Evolutionary conservation across 2,329 filamentous ascomycete genomes (phyloP), one percentile per base, ranked within the genome.

Genomic region (Zasmidium citrigriseum): DNA sequence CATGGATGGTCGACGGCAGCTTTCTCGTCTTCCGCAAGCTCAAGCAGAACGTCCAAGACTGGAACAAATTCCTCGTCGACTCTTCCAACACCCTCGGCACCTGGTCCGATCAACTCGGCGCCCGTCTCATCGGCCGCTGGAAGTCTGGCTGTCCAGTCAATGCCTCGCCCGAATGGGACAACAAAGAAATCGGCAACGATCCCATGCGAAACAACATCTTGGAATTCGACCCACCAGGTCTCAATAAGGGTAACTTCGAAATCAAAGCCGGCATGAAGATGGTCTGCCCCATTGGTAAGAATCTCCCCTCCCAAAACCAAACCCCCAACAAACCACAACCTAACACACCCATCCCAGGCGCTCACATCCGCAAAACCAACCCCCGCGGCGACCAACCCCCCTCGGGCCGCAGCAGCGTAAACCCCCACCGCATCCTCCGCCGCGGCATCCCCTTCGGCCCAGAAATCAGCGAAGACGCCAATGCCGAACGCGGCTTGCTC

Each of bases 311-410:
- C 18, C 27, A 29, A 29, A 7, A n/a, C 5, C 18, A 4, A 11
- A n/a, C 34, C 4, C 18, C 34, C 16, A 10, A 4, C 34, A 9
- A 10, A n/a, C 12, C 7, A 34, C 34, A 16, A n/a, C 14, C 34
- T 41, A 16, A 16, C 4, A 10, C 7, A 10, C 4, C n/a, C n/a
- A n/a, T n/a, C n/a, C 14, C 18, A 41, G 77, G 77, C 0, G 76
- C 79, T 1, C 79, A 81, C 52, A 75, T 76, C 24, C 78, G 79
- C 45, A 81, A 81, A 69, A 79, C 75, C 44, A 77, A 78, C 45
- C 79, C 79, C 0, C 70, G 78, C 18, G 70, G 66, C 10, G 76
- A 80, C 55, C 59, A 62, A 41, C 48, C 48, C 14, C 20, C 46
- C 3, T 47, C 64, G 5, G 65, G 63, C 14, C 67, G 34, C 18